Evolutionary conservation across 2,329 filamentous ascomycete genomes (phyloP), one percentile per base, ranked within the genome.

Genomic region (Exophiala mesophila): DNA sequence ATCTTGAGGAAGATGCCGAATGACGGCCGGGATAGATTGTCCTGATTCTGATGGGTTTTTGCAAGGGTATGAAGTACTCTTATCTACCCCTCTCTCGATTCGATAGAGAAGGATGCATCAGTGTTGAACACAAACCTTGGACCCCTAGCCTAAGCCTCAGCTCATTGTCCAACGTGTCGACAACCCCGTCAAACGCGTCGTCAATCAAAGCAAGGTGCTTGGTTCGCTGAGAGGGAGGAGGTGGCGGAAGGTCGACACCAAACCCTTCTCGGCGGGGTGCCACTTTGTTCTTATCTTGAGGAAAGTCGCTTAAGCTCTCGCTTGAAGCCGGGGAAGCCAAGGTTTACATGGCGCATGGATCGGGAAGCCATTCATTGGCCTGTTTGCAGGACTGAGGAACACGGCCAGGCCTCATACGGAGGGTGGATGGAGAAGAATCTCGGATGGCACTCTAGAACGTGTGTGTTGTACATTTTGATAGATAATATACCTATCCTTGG

Each of bases 401-500:
- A 7, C 23, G 7, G 16, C 41, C 28, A 44, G n/a, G 12, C 41
- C 31, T 6, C 19, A 46, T 43, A 21, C 32, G 47, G 47, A 34
- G 26, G 47, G 47, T 49, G 17, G 47, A 46, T 49, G 42, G 47
- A 49, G 47, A 49, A 38, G 13, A 34, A 16, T 31, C n/a, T 12
- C 29, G n/a, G n/a, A n/a, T n/a, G n/a, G n/a, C n/a, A n/a, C n/a
- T n/a, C n/a, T n/a, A n/a, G n/a, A n/a, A n/a, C n/a, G n/a, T n/a
- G n/a, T n/a, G n/a, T n/a, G n/a, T n/a, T n/a, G n/a, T n/a, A n/a
- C n/a, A n/a, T n/a, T n/a, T n/a, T n/a, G n/a, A n/a, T n/a, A n/a
- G n/a, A n/a, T n/a, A n/a, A n/a, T n/a, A n/a, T n/a, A n/a, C n/a
- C n/a, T n/a, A n/a, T n/a, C n/a, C n/a, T n/a, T n/a, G n/a, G n/a